A percentile compares a stretch with the other conserved stretches of the same genome.
phyloP scores from a whole-genome alignment of 1,139 yeast species.

The Yamadazyma dendronema region DNA sequence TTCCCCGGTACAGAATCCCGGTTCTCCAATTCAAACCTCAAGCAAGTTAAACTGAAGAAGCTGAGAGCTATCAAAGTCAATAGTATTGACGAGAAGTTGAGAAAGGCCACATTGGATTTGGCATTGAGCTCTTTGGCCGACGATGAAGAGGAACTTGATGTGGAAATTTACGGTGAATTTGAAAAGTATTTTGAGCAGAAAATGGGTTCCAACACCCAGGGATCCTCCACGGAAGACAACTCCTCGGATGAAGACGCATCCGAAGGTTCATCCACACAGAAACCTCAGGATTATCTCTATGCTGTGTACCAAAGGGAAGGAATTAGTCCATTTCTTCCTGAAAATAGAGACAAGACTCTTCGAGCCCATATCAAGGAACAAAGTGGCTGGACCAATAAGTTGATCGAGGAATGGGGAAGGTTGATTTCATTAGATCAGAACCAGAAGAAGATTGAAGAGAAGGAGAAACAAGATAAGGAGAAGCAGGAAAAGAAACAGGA shows the following conservation, averaged over 20 bases:
- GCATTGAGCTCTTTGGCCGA: conserved; percentile 8
- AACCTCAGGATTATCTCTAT: conserved; percentile 50
- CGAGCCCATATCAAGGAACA: conserved; percentile 52
- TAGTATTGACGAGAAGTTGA: conserved; percentile 9
- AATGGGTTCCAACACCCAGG: background rate
- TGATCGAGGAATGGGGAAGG: conserved; percentile 89
- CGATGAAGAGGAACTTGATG: conserved; percentile 8
- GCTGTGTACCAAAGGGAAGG: conserved; percentile 54
- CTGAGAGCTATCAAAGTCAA: conserved; percentile 4
- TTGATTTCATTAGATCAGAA: conserved; percentile 41
- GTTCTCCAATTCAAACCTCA: background rate
- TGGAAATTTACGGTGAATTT: conserved; percentile 7
- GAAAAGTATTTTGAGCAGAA: conserved; percentile 7
- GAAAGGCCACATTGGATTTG: conserved; percentile 7
- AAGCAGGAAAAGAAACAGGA: conserved; percentile 4
- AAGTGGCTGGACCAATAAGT: conserved; percentile 81
- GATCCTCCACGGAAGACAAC: background rate
- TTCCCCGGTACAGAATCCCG: background rate
- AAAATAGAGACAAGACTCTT: conserved; percentile 48
- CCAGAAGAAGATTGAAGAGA: background rate
- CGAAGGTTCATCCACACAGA: too few relatives aligned
- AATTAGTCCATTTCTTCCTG: conserved; percentile 43
- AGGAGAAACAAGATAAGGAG: background rate
- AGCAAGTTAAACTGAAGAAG: conserved; percentile 6
- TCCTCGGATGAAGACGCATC: too few relatives aligned